These are phyloP conservation scores for Eimeria necatrix DNA, from an alignment of 169 alveolate species.

Conservation along the genomic window DNA sequence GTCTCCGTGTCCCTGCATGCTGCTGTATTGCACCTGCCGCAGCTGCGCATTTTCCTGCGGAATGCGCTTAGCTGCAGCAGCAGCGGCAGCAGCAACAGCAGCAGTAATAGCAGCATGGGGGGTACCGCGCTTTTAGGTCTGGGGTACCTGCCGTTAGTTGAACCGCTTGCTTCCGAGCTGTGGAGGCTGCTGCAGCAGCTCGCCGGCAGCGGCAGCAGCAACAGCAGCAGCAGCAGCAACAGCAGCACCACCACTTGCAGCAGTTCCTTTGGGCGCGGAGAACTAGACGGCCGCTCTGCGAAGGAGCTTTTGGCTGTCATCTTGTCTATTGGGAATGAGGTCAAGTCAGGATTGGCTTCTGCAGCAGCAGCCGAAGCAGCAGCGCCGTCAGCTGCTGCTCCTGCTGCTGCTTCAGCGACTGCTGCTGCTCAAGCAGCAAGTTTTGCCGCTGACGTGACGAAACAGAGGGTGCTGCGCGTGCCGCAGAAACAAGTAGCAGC, in stretches of 20 bases:
- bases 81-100: conserved; percentile 41
- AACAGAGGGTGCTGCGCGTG: not conserved
- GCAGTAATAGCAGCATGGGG: not conserved
- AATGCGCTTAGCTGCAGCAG: not conserved
- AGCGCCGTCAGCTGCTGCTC: not conserved
- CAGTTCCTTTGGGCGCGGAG: not conserved
- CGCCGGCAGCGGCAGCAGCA: conserved; percentile 15
- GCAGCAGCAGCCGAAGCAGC: conserved; percentile 30
- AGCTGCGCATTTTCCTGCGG: conserved; percentile 35
- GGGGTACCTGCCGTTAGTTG: conserved; percentile 44
- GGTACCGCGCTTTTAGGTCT: conserved; percentile 19
- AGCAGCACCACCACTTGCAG: not conserved
- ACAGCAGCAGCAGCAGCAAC: not conserved
- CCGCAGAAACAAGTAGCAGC: conserved; percentile 17
- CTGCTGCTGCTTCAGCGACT: conserved; percentile 7
- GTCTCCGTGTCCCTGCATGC: conserved; percentile 15
- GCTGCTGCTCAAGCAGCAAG: conserved; percentile 5
- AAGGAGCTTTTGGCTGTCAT: conserved; percentile 8
- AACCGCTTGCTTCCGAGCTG: conserved; percentile 42
- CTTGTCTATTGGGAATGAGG: not conserved
- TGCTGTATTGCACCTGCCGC: conserved; percentile 57
- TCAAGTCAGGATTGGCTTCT: conserved; percentile 26
- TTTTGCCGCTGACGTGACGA: not conserved
- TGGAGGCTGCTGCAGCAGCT: conserved; percentile 29
- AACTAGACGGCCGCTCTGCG: not conserved